Percentiles rank a stretch among this genome's conserved stretches.
phyloP scores from a whole-genome alignment of 257 asterid genomes.

The Marsdenia floribunda region DNA sequence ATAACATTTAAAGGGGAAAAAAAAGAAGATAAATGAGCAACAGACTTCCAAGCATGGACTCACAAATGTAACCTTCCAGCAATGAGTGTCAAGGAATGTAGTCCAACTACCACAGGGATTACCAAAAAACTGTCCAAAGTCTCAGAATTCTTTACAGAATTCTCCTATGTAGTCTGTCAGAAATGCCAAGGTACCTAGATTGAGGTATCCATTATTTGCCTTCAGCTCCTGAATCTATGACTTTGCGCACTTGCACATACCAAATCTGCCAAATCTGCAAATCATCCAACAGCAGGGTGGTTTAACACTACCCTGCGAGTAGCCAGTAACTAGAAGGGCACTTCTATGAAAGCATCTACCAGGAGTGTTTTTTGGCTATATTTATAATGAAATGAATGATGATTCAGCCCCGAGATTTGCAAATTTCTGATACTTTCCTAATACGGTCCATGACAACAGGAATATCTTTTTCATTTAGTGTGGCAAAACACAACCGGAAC shows the following conservation, averaged over 20 bases:
- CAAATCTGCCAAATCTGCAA: background rate
- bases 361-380: background rate
- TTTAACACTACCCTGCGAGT: background rate
- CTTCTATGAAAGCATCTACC: background rate
- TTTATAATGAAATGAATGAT: slow-evolving; percentile 2
- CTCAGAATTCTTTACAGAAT: slow-evolving; percentile 6
- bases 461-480: slow-evolving; percentile 35
- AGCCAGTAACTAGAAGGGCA: background rate
- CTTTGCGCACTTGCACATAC: background rate
- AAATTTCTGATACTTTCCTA: slow-evolving; percentile 33
- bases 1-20: background rate
- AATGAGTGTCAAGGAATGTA: background rate
- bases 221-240: background rate
- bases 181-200: background rate
- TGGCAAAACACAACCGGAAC: slow-evolving; percentile 49
- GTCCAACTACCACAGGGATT: slow-evolving; percentile 2
- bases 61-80: background rate
- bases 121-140: background rate
- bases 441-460: slow-evolving; percentile 43
- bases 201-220: background rate
- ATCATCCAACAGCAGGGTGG: background rate
- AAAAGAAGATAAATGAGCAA: background rate
- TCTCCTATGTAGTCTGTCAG: background rate
- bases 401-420: slow-evolving; percentile 32
- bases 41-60: background rate